phyloP scores from a whole-genome alignment of 306 rosid genomes.

The Bauhinia variegata region DNA sequence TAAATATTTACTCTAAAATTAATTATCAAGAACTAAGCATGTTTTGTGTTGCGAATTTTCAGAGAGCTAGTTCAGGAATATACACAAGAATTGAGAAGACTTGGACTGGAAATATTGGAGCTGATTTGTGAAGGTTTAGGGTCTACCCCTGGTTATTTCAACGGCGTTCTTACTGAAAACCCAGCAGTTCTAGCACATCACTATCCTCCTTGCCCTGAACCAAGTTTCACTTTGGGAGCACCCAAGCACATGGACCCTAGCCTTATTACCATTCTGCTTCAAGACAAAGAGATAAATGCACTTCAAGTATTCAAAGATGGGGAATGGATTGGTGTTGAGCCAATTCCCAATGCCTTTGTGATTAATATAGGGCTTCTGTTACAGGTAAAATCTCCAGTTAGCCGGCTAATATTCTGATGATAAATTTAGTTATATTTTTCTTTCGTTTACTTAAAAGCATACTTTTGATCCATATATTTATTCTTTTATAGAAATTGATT shows the following conservation, averaged over 20 bases:
- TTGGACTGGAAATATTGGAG: slow-evolving; percentile 50
- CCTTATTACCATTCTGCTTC: slow-evolving; percentile 61
- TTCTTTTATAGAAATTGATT: no score
- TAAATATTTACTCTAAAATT: no score
- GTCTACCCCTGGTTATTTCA: slow-evolving; percentile 41
- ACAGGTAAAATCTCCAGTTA: slow-evolving; percentile 36
- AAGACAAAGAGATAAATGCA: slow-evolving; percentile 49
- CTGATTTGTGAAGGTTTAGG: slow-evolving; percentile 68
- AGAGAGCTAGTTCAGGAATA: slow-evolving; percentile 57
- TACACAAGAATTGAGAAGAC: slow-evolving; percentile 36
- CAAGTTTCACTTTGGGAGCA: slow-evolving; percentile 61
- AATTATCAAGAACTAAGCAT: no score
- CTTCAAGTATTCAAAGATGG: slow-evolving; percentile 62
- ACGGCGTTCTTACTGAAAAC: slow-evolving; percentile 39
- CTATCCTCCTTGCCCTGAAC: slow-evolving; percentile 75
- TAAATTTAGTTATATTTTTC: no score
- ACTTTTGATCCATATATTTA: no score
- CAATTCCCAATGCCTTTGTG: slow-evolving; percentile 53
- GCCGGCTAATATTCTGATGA: no score
- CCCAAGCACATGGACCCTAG: slow-evolving; percentile 64
- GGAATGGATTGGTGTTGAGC: slow-evolving; percentile 53
- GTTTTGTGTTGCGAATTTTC: background rate
- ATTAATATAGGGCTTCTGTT: slow-evolving; percentile 47
- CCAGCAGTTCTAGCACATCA: slow-evolving; percentile 53
- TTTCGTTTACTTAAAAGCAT: no score